Conservation (phyloP, 2,329 filamentous ascomycete species). For the Amylocarpus encephaloides region DNA sequence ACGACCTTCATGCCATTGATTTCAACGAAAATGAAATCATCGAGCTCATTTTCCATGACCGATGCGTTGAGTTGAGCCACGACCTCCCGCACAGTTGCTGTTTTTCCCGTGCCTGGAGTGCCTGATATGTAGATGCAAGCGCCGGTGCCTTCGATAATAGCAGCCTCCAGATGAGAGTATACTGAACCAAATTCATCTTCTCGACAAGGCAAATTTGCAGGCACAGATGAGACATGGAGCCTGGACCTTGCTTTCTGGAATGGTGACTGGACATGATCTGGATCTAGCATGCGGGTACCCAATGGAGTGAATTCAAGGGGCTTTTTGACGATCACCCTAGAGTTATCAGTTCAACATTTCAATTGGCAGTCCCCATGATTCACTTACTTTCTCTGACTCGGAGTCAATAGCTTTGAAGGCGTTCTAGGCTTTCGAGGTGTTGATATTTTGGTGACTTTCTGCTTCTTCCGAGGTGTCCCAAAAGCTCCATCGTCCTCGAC, state of each 20-base stretch:
- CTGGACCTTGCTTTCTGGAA: slow-evolving; percentile 86
- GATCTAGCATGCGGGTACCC: slow-evolving; percentile 78
- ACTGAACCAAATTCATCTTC: slow-evolving; percentile 88
- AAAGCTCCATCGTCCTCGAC: slow-evolving; percentile 21
- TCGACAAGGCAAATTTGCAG: slow-evolving; percentile 80
- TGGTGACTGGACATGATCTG: slow-evolving; percentile 70
- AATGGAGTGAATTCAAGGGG: slow-evolving; percentile 91
- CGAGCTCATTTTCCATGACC: slow-evolving; percentile 82
- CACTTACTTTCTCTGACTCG: slow-evolving; percentile 53
- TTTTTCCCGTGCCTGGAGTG: slow-evolving; percentile 97
- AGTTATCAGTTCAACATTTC: slow-evolving; percentile 1
- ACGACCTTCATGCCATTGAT: slow-evolving; percentile 99
- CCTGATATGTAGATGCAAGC: slow-evolving; percentile 99
- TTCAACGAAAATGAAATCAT: slow-evolving; percentile 98
- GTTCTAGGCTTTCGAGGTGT: slow-evolving; percentile 35
- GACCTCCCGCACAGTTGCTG: slow-evolving; percentile 92
- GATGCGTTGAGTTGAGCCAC: slow-evolving; percentile 83
- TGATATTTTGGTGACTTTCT: slow-evolving; percentile 39
- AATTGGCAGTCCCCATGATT: neutral
- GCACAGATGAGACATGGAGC: slow-evolving; percentile 90
- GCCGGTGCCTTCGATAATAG: slow-evolving; percentile 87
- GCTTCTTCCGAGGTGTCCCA: slow-evolving; percentile 52
- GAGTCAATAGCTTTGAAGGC: slow-evolving; percentile 44
- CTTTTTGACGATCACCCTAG: slow-evolving; percentile 68
- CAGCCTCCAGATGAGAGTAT: slow-evolving; percentile 87